Percentiles rank a stretch among this genome's conserved stretches.
phyloP scores from a whole-genome alignment of 441 rosid genomes.

The Lepidium campestre region DNA sequence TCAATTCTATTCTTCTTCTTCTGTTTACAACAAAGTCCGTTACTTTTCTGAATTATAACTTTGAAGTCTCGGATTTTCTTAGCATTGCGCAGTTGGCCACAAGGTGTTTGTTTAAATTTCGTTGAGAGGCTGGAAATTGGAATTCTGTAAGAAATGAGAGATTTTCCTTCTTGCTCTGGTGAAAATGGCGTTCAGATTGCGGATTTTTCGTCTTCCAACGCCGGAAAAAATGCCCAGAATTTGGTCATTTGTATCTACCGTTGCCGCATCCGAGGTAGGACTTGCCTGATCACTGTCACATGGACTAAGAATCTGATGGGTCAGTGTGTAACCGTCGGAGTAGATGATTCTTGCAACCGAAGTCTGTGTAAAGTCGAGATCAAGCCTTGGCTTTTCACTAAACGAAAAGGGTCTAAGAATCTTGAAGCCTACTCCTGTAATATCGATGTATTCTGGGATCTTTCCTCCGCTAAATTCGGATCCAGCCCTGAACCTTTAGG shows the following conservation, averaged over 20 bases:
- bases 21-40: background rate
- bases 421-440: constrained; percentile 55
- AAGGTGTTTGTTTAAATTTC: constrained; percentile 24
- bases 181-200: constrained; percentile 91
- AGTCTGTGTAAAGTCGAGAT: constrained; percentile 79
- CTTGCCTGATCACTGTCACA: constrained; percentile 65
- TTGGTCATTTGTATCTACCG: constrained; percentile 73
- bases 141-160: constrained; percentile 49
- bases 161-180: constrained; percentile 93
- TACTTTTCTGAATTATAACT: constrained; percentile 11
- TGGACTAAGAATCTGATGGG: constrained; percentile 90
- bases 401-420: constrained; percentile 74
- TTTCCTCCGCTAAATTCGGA: constrained; percentile 75
- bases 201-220: constrained; percentile 58
- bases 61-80: constrained; percentile 2
- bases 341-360: constrained; percentile 61
- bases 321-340: constrained; percentile 67
- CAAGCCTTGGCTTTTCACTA: constrained; percentile 91
- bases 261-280: constrained; percentile 47
- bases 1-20: background rate
- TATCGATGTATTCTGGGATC: constrained; percentile 71
- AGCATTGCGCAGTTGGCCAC: constrained; percentile 6
- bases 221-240: constrained; percentile 62
- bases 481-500: constrained; percentile 76
- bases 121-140: constrained; percentile 19